A percentile compares a stretch with the other conserved stretches of the same genome.
Evolutionary conservation across 2,329 filamentous ascomycete genomes (phyloP).

Genomic region (Trichoderma oligosporum): DNA sequence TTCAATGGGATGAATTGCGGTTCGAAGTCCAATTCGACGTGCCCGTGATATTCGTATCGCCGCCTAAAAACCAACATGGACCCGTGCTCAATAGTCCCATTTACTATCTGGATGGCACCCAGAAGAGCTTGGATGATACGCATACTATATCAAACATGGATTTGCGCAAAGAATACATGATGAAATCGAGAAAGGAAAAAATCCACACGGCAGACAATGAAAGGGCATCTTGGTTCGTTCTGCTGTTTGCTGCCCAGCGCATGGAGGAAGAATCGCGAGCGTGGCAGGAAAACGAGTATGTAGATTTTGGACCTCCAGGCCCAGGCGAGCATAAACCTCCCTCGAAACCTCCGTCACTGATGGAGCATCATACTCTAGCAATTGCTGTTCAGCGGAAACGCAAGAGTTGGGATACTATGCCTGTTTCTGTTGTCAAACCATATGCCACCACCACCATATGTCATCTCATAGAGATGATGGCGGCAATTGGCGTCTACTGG

Average conservation of each 20-base stretch:
- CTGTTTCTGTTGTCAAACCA: slow-evolving; percentile 43
- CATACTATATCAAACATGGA: slow-evolving; percentile 34
- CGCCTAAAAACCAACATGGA: slow-evolving; percentile 39
- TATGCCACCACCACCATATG: slow-evolving; percentile 55
- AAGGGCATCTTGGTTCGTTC: slow-evolving; percentile 50
- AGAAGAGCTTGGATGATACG: slow-evolving; percentile 35
- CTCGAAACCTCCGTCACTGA: slow-evolving; percentile 26
- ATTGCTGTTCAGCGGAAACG: slow-evolving; percentile 46
- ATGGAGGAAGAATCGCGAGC: slow-evolving; percentile 47
- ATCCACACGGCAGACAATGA: slow-evolving; percentile 56
- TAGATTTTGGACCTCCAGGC: slow-evolving; percentile 24
- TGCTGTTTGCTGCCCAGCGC: slow-evolving; percentile 48
- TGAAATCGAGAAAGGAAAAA: slow-evolving; percentile 31
- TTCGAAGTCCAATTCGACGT: slow-evolving; percentile 49
- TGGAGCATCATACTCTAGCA: slow-evolving; percentile 39
- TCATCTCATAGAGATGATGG: slow-evolving; percentile 52
- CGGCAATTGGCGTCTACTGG: slow-evolving; percentile 55
- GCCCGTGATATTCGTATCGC: slow-evolving; percentile 49
- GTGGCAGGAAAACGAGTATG: slow-evolving; percentile 43
- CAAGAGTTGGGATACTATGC: slow-evolving; percentile 53
- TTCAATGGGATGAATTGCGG: slow-evolving; percentile 43
- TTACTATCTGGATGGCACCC: slow-evolving; percentile 38
- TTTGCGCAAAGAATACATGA: slow-evolving; percentile 26
- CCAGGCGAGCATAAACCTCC: slow-evolving; percentile 24
- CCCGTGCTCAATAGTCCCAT: slow-evolving; percentile 34